Base-by-base conservation (phyloP, 202 grass and related monocot genomes). In the Hordeum pubiflorum region DNA sequence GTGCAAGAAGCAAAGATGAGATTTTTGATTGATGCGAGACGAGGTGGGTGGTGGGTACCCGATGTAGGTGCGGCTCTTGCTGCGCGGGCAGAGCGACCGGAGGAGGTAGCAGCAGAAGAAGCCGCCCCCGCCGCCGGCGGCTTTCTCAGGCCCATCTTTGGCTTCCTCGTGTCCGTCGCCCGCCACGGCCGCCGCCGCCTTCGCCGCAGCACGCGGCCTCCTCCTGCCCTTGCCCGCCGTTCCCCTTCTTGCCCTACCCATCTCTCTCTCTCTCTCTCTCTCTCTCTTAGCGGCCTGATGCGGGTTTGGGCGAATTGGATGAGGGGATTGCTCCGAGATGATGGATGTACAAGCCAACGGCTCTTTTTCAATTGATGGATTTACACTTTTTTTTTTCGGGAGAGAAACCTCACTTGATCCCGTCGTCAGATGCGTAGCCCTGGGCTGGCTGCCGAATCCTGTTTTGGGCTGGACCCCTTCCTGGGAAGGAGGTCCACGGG, bases 41-140 rank as follows among this genome's bases (percentile, higher is more conserved):
- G 48, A 58, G 78, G 18, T 43, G 41, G 32, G 39, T 17, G 64
- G 24, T 58, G 31, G 32, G 56, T 39, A 91, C 91, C 92, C 90
- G 69, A 98, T 93, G 83, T 98, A 98, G 41, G 92, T 94, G 29
- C 74, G 76, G 58, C 86, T 39, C 80, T 91, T 98, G 79, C 52
- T 70, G 17, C 90, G 90, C 63, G 88, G 90, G 86, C 90, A 92
- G 59, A 88, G 72, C 4, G 92, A 98, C 11, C 63, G 81, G 48
- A 98, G 95, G 41, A 98, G 89, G 81, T 98, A 98, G 84, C 90
- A 98, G 33, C 92, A 89, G 82, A 86, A 98, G 84, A 94, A 98
- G 17, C 89, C 73, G 10, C 56, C 72, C 10, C 18, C 54, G 1
- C 29, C 59, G 18, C 4, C 18, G 20, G 26, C 26, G n/a, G 34